Evolutionary conservation across 108 stramenopile genomes (phyloP).

Genomic region (Nitzschia palea): DNA sequence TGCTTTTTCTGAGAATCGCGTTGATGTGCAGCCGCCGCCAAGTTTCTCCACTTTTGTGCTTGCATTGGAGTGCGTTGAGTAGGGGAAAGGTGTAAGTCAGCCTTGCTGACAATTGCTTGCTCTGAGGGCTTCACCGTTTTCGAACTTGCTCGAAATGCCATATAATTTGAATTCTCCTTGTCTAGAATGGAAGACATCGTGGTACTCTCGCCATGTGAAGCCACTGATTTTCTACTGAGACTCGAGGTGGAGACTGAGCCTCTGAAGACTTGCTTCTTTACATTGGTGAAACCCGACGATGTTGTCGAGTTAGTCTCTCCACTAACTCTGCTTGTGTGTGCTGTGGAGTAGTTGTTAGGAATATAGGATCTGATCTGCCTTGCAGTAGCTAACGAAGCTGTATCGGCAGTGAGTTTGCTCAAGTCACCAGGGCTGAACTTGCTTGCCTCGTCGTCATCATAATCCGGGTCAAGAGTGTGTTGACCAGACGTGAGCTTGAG

Average conservation of each 20-base stretch:
- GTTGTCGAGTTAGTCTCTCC: slow-evolving; percentile 21
- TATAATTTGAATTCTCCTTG: slow-evolving; percentile 22
- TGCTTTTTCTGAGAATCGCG: slow-evolving; percentile 23
- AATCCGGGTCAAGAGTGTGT: not conserved
- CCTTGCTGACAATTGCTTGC: slow-evolving; percentile 13
- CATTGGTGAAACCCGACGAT: slow-evolving; percentile 27
- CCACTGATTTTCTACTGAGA: not conserved
- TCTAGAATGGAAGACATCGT: slow-evolving; percentile 34
- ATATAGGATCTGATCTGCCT: slow-evolving; percentile 5
- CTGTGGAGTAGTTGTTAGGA: not conserved
- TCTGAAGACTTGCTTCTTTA: slow-evolving; percentile 37
- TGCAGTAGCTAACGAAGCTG: slow-evolving; percentile 34
- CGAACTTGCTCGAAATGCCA: slow-evolving; percentile 22
- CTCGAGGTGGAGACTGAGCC: slow-evolving; percentile 1
- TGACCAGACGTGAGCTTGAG: not conserved
- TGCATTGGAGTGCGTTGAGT: slow-evolving; percentile 38
- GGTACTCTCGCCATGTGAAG: slow-evolving; percentile 30
- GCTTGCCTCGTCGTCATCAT: slow-evolving; percentile 24
- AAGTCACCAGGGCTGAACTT: slow-evolving; percentile 5
- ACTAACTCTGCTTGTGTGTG: slow-evolving; percentile 6
- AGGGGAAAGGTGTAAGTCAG: slow-evolving; percentile 24
- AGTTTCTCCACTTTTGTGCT: slow-evolving; percentile 58
- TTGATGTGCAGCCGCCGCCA: slow-evolving; percentile 57
- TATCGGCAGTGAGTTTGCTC: slow-evolving; percentile 20
- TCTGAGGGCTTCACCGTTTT: slow-evolving; percentile 36